Base-by-base conservation (phyloP, 2,329 filamentous ascomycete species). In the Thielaviopsis euricoi region DNA sequence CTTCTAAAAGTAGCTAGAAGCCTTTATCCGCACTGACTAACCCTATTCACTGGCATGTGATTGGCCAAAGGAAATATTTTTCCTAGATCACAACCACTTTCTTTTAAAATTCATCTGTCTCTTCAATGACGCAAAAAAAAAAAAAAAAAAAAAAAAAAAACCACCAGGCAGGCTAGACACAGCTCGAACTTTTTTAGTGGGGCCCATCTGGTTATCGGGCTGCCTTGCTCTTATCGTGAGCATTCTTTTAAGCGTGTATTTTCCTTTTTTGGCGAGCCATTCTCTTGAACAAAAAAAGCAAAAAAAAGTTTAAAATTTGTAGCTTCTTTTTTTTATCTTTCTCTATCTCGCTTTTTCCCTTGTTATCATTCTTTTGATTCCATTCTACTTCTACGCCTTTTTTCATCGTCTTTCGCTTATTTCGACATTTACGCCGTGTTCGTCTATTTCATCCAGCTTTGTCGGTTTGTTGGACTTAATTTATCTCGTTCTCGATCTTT, bases 111-210 rank as follows among this genome's bases (percentile, higher is more conserved):
- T 23, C 23, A 29, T 29, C 9, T 21, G 37, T 46, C 23, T 13
- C 37, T 25, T 29, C 33, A 29, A 60, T 57, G 55, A 60, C 55
- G 58, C 46, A 57, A 40, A 53, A 48, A 26, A 19, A 17, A n/a
- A n/a, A n/a, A n/a, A n/a, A n/a, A n/a, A n/a, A n/a, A n/a, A n/a
- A n/a, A n/a, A n/a, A n/a, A n/a, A n/a, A n/a, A n/a, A n/a, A n/a
- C n/a, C n/a, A n/a, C n/a, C n/a, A 37, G 5, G 26, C n/a, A 25
- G 48, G 12, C 46, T 1, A 19, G 21, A 23, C 22, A 26, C 23
- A 43, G 49, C 17, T 46, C 1, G 5, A 50, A 33, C 52, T 43
- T 51, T n/a, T 55, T 55, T n/a, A 43, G 52, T 58, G 57, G 57
- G 22, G 51, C 40, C 21, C n/a, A 33, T 6, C 29, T 5, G 9